Percentiles rank a stretch among this genome's conserved stretches.
These are phyloP conservation scores for Pseudocercospora cruenta DNA, from an alignment of 2,329 filamentous ascomycete genomes.

Conservation along the genomic window DNA sequence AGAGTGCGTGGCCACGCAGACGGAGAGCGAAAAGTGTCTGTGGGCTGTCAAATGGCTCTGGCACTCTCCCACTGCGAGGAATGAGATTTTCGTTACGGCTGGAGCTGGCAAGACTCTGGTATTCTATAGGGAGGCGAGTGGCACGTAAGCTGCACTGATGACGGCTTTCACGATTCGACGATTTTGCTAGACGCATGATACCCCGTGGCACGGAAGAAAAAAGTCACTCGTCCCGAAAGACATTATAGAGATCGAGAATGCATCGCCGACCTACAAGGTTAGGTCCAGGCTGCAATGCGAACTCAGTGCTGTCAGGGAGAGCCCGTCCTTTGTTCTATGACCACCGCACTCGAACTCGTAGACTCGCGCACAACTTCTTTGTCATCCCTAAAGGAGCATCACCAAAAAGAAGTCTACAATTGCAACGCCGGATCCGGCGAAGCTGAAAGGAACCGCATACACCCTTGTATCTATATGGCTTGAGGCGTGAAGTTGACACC, in stretches of 20 bases:
- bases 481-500: not conserved
- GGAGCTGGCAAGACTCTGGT: conserved; percentile 75
- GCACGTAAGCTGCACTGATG: conserved; percentile 49
- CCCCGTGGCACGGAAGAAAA: not conserved
- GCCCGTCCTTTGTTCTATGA: not conserved
- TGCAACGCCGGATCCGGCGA: not conserved
- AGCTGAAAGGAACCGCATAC: not conserved
- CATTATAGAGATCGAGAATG: not conserved
- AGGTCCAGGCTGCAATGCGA: not conserved
- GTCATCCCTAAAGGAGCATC: not conserved
- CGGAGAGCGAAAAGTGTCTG: conserved; percentile 78
- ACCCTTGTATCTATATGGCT: not conserved
- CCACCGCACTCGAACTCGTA: not conserved
- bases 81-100: conserved; percentile 75
- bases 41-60: conserved; percentile 87
- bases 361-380: not conserved
- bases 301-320: not conserved
- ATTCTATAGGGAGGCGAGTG: conserved; percentile 84
- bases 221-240: not conserved
- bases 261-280: not conserved
- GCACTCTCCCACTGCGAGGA: conserved; percentile 59
- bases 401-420: not conserved
- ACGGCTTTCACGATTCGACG: conserved; percentile 2
- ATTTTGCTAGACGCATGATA: not conserved
- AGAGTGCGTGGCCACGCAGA: conserved; percentile 88